Percentiles rank a stretch among this genome's conserved stretches.
phyloP scores from a whole-genome alignment of 129 eudicot species.

The Artemisia annua region DNA sequence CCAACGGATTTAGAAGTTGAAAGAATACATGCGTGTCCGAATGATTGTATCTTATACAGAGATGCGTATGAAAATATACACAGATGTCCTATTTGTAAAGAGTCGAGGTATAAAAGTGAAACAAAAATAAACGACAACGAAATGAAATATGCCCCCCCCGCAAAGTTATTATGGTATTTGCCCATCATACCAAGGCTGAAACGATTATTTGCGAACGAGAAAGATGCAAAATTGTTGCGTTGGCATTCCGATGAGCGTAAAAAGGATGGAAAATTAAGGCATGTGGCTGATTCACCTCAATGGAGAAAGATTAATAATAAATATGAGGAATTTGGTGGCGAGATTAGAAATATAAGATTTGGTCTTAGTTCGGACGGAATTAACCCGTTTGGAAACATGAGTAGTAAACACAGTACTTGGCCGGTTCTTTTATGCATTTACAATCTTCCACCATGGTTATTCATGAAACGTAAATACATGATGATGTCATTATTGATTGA shows the following conservation, averaged over 20 bases:
- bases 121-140: neutral
- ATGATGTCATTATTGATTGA: neutral
- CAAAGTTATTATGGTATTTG: neutral
- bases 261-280: neutral
- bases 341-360: neutral
- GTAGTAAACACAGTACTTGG: neutral
- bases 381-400: neutral
- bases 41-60: neutral
- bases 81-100: neutral
- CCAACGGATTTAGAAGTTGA: too few species aligned
- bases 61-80: neutral
- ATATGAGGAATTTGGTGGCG: neutral
- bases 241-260: neutral
- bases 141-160: neutral
- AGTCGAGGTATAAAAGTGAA: neutral
- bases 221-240: neutral
- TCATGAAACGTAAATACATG: neutral
- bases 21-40: too few species aligned
- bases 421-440: neutral
- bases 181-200: neutral
- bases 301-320: neutral
- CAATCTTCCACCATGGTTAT: neutral
- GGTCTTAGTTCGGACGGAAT: conserved; percentile 7
- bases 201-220: neutral
- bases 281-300: neutral